Evolutionary conservation across 148 eudicot species (phyloP).

Genomic region (Euryodendron excelsum): DNA sequence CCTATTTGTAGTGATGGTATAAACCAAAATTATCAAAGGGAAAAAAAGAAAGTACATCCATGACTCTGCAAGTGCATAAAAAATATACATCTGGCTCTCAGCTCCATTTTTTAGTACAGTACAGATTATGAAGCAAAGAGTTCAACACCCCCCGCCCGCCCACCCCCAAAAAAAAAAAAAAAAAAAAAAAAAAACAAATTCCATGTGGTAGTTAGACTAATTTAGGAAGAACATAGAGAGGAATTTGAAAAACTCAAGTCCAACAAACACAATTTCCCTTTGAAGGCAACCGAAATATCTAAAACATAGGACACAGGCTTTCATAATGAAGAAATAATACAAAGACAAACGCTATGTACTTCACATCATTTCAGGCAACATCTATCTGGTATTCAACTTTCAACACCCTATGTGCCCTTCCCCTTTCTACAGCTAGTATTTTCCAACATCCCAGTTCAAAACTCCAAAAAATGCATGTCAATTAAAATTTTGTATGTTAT

Average conservation of each 20-base stretch:
- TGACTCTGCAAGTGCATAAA: not conserved
- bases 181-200: not conserved
- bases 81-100: too few relatives aligned
- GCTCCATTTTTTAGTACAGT: too few relatives aligned
- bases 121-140: too few relatives aligned
- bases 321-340: not conserved
- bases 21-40: not conserved
- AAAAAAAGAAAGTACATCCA: not conserved
- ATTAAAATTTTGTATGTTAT: not conserved
- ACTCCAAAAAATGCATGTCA: not conserved
- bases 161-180: too few relatives aligned
- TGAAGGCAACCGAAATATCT: not conserved
- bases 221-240: not conserved
- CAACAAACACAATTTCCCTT: not conserved
- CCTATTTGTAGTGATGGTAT: not conserved
- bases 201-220: not conserved
- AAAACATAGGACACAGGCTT: not conserved
- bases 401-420: not conserved
- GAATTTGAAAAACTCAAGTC: not conserved
- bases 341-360: not conserved
- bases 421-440: not conserved
- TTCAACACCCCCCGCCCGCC: too few relatives aligned
- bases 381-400: not conserved
- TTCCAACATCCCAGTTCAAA: not conserved
- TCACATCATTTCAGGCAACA: not conserved